A percentile compares a stretch with the other conserved stretches of the same genome.
Conservation (phyloP, 1,284 basidiomycete genomes). For the Sporisorium reilianum region DNA sequence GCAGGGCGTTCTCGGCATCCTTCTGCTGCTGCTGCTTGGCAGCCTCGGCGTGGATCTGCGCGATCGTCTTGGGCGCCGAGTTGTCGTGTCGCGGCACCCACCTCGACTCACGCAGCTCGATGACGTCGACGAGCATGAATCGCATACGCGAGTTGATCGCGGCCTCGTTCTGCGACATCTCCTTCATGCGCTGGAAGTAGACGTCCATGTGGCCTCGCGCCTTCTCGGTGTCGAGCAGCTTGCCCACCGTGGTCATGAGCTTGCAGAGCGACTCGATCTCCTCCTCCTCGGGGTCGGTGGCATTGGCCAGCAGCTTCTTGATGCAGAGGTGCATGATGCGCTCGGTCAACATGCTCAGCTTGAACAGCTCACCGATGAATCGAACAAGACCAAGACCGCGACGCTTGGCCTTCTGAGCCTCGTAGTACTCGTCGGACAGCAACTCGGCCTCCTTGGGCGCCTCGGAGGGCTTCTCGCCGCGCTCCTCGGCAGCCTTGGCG, state of each 20-base stretch:
- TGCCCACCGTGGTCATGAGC: slow-evolving; percentile 88
- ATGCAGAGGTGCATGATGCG: slow-evolving; percentile 97
- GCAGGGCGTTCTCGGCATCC: slow-evolving; percentile 48
- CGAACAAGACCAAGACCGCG: slow-evolving; percentile 95
- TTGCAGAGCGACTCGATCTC: slow-evolving; percentile 97
- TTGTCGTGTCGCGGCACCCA: slow-evolving; percentile 83
- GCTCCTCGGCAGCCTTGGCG: slow-evolving; percentile 75
- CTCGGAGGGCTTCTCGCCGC: slow-evolving; percentile 63
- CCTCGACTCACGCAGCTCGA: slow-evolving; percentile 85
- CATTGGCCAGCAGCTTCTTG: slow-evolving; percentile 90
- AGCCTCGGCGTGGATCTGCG: slow-evolving; percentile 83
- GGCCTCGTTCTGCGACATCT: slow-evolving; percentile 77
- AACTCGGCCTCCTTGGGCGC: slow-evolving; percentile 70
- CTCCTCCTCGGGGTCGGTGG: slow-evolving; percentile 94
- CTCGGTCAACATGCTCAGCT: slow-evolving; percentile 92
- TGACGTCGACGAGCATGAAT: slow-evolving; percentile 94
- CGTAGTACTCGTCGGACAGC: slow-evolving; percentile 96
- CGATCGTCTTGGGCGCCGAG: slow-evolving; percentile 87
- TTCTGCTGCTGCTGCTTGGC: slow-evolving; percentile 71
- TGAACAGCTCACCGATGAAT: slow-evolving; percentile 98
- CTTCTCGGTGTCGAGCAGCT: slow-evolving; percentile 79
- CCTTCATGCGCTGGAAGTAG: slow-evolving; percentile 90
- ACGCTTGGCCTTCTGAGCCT: slow-evolving; percentile 94
- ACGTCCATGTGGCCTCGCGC: slow-evolving; percentile 87
- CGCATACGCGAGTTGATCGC: slow-evolving; percentile 87